Base-by-base conservation (phyloP, 768 basidiomycete genomes). In the Macrolepiota dolichaula region DNA sequence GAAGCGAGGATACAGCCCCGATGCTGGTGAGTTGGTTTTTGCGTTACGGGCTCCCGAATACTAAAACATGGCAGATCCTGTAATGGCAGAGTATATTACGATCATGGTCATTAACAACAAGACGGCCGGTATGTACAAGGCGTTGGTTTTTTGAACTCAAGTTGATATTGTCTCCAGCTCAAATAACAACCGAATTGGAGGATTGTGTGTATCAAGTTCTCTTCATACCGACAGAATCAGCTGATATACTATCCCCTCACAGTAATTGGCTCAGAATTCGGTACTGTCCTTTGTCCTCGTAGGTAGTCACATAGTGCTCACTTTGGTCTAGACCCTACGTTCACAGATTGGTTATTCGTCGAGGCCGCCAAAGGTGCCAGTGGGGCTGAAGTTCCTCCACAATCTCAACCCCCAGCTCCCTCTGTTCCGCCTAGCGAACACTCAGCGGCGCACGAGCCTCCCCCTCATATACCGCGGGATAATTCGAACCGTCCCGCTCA, bases 91-190 rank as follows among this genome's bases (percentile, higher is more conserved):
- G 73, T 96, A 94, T 68, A 93, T 95, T 60, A 93, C 91, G 19
- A 96, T 96, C 62, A 94, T 96, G 94, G 84, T 96, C 51, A 94
- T 94, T 65, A 96, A 96, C 71, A 91, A 91, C 74, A 96, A 95
- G 79, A 87, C 89, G 61, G 73, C 85, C 64, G 83, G 91, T 88
- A 66, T 36, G 86, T 76, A 49, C 38, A 24, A 24, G 50, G 36
- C 35, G 19, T 40, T n/a, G 19, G 13, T 57, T 46, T 60, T 15
- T 60, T 7, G 53, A 59, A 55, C 65, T 67, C 62, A 67, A 63
- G 49, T 55, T 59, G 55, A 68, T 65, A 24, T 42, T 27, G 46
- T 56, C 61, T 58, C 54, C 69, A 91, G 94, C 82, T 51, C 92
- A 94, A 82, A 93, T 96, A 73, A 90, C 88, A n/a, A 75, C 80